phyloP scores from a whole-genome alignment of 306 rosid species.

The Benincasa hispida region DNA sequence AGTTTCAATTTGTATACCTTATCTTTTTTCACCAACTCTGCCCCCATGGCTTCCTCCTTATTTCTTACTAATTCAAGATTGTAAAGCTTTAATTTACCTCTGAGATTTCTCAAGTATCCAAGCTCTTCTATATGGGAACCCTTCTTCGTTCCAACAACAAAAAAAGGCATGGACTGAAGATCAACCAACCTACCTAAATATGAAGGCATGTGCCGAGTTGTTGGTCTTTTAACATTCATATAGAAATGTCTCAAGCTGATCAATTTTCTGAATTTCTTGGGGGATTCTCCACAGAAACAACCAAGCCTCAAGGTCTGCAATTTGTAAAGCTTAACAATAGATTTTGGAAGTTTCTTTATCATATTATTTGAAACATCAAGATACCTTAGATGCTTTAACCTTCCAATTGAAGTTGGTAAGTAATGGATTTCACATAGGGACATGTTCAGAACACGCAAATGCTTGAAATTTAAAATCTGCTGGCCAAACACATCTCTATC shows the following conservation, averaged over 20 bases:
- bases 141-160: neutral
- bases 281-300: neutral
- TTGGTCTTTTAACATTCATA: neutral
- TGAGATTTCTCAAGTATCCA: conserved; percentile 1
- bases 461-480: neutral
- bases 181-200: neutral
- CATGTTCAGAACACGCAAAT: neutral
- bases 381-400: conserved; percentile 11
- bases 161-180: conserved; percentile 9
- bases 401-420: conserved; percentile 1
- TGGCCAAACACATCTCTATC: conserved; percentile 5
- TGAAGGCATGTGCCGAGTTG: neutral
- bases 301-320: conserved; percentile 4
- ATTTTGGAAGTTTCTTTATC: neutral
- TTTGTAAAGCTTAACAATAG: conserved; percentile 2
- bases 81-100: conserved; percentile 6
- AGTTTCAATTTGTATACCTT: conserved; percentile 1
- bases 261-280: conserved; percentile 2
- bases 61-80: neutral
- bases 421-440: neutral
- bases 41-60: neutral
- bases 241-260: conserved; percentile 9
- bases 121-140: conserved; percentile 3
- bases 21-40: conserved; percentile 1
- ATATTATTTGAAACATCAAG: neutral